Evolutionary conservation across 1,284 basidiomycete genomes (phyloP).

Genomic region (Ceratobasidium papillatum): DNA sequence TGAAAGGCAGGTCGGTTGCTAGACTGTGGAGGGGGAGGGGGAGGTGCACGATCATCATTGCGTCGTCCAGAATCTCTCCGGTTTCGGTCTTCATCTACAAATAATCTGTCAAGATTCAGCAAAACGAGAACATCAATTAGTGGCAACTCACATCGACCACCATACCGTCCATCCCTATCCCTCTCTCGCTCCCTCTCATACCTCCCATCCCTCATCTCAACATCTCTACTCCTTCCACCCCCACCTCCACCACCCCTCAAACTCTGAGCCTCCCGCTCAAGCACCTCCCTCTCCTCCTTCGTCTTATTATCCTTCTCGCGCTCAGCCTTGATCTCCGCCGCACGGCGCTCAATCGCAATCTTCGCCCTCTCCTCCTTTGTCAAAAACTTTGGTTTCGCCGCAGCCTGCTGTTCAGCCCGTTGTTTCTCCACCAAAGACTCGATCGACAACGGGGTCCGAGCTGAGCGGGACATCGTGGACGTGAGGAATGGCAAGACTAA

Average conservation of each 20-base stretch:
- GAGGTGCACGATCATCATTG: slow-evolving; percentile 48
- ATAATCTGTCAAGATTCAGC: background rate
- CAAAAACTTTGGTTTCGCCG: slow-evolving; percentile 91
- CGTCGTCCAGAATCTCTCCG: slow-evolving; percentile 46
- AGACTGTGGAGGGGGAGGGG: slow-evolving; percentile 51
- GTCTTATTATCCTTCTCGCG: slow-evolving; percentile 68
- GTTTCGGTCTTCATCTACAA: slow-evolving; percentile 45
- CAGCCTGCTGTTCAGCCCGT: slow-evolving; percentile 85
- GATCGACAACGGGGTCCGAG: slow-evolving; percentile 70
- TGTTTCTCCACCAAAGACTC: slow-evolving; percentile 87
- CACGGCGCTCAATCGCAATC: slow-evolving; percentile 86
- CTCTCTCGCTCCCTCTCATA: slow-evolving; percentile 55
- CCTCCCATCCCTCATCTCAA: slow-evolving; percentile 52
- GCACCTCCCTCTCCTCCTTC: slow-evolving; percentile 65
- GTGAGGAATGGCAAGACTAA: background rate
- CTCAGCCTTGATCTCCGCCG: slow-evolving; percentile 76
- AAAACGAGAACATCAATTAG: background rate
- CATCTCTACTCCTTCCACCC: slow-evolving; percentile 52
- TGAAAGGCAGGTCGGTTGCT: slow-evolving; percentile 59
- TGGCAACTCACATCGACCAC: slow-evolving; percentile 48
- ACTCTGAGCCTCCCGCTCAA: slow-evolving; percentile 81
- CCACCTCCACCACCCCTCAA: slow-evolving; percentile 57
- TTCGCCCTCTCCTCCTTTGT: slow-evolving; percentile 88
- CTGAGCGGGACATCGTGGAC: background rate
- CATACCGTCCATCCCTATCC: slow-evolving; percentile 49